These are phyloP conservation scores for Umbilicaria muhlenbergii DNA, from an alignment of 495 filamentous ascomycete genomes.

Conservation along the genomic window DNA sequence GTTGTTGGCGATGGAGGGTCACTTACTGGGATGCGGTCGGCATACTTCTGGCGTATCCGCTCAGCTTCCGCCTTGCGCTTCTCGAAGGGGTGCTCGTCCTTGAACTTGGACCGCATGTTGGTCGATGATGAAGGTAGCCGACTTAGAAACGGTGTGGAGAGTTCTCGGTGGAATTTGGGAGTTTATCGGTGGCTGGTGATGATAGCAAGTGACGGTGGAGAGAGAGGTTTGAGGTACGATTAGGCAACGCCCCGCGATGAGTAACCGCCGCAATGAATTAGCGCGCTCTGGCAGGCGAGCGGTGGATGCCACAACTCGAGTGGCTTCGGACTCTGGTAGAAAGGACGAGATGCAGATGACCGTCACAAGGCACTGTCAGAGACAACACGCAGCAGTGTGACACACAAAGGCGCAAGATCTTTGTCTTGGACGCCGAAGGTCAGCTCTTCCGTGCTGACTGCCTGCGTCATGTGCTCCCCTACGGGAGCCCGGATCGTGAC, in stretches of 20 bases:
- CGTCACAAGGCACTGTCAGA: no score
- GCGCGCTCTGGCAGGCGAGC: no score
- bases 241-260: conserved; percentile 3
- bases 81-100: conserved; percentile 99
- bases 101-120: conserved; percentile 95
- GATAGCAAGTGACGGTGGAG: conserved; percentile 1
- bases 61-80: conserved; percentile 98
- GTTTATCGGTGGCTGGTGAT: conserved; percentile 7
- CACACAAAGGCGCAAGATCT: no score
- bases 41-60: conserved; percentile 97
- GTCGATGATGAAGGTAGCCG: conserved; percentile 13
- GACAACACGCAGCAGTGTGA: no score
- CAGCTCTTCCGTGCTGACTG: no score
- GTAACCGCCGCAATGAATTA: neutral
- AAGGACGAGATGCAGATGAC: no score
- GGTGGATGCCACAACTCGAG: no score
- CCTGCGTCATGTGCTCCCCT: no score
- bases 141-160: neutral
- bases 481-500: no score
- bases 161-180: neutral
- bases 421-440: no score
- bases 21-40: conserved; percentile 95
- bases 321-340: no score
- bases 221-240: neutral
- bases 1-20: conserved; percentile 1